A percentile compares a stretch with the other conserved stretches of the same genome.
Conservation (phyloP, 2,329 filamentous ascomycete genomes). For the Colletotrichum cordylinicola region DNA sequence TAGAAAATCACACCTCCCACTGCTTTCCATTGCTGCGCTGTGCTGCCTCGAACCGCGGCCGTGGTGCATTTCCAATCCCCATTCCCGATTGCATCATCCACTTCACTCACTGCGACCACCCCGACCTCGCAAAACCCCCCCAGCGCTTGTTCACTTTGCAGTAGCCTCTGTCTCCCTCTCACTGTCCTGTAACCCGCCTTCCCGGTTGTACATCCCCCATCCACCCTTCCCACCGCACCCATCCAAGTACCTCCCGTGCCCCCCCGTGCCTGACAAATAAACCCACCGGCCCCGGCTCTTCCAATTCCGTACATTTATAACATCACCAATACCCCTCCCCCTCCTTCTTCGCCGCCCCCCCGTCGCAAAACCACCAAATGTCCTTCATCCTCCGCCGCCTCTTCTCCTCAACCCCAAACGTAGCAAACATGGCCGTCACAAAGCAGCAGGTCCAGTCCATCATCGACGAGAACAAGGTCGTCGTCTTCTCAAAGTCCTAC, state of each 20-base stretch:
- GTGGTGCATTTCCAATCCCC: background rate
- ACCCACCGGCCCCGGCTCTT: background rate
- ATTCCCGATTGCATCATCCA: slow-evolving; percentile 20
- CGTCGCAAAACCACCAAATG: slow-evolving; percentile 39
- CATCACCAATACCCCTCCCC: background rate
- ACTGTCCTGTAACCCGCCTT: background rate
- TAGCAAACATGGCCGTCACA: slow-evolving; percentile 80
- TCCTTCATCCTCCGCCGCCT: slow-evolving; percentile 72
- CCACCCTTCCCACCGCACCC: background rate
- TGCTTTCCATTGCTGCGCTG: background rate
- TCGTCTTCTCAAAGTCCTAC: slow-evolving; percentile 96
- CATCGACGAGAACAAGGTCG: slow-evolving; percentile 89
- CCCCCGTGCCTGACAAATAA: background rate
- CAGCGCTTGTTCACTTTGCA: background rate
- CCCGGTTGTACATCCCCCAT: background rate
- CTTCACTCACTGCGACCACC: background rate
- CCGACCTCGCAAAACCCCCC: background rate
- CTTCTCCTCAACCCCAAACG: slow-evolving; percentile 61
- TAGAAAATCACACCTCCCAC: background rate
- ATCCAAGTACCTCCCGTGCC: background rate
- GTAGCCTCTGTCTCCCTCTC: background rate
- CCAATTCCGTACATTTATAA: background rate
- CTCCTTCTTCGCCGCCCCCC: background rate
- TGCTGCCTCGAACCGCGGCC: background rate
- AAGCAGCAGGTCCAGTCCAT: slow-evolving; percentile 83